Evolutionary conservation across 805 yeast genomes (phyloP).

Genomic region (Isabelozyma pseudorhagii): DNA sequence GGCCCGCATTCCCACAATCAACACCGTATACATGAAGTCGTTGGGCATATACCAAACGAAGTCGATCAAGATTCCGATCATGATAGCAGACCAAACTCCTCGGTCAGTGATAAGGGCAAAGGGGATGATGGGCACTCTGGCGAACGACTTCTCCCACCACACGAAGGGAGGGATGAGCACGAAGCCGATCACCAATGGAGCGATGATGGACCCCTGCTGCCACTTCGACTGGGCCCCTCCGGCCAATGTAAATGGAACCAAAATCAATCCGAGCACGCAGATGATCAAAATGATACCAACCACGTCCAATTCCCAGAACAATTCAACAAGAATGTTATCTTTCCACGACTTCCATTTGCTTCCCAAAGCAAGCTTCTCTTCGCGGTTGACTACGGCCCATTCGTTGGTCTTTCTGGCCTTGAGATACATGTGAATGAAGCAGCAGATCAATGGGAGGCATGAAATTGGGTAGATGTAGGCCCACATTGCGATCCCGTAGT

Average conservation of each 20-base stretch:
- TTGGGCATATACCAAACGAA: slow-evolving; percentile 68
- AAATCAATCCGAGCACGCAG: slow-evolving; percentile 57
- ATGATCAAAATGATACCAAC: slow-evolving; percentile 58
- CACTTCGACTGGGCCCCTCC: slow-evolving; percentile 59
- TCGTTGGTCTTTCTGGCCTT: slow-evolving; percentile 53
- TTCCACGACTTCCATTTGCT: slow-evolving; percentile 29
- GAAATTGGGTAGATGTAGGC: slow-evolving; percentile 70
- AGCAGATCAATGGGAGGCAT: slow-evolving; percentile 54
- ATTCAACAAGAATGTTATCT: slow-evolving; percentile 22
- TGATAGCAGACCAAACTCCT: slow-evolving; percentile 70
- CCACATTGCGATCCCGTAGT: slow-evolving; percentile 68
- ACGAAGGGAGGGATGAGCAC: slow-evolving; percentile 56
- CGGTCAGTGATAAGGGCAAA: slow-evolving; percentile 57
- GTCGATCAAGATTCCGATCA: slow-evolving; percentile 56
- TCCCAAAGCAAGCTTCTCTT: slow-evolving; percentile 25
- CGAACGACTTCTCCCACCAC: slow-evolving; percentile 55
- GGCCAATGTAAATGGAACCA: slow-evolving; percentile 74
- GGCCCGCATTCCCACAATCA: slow-evolving; percentile 62
- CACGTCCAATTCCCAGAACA: slow-evolving; percentile 64
- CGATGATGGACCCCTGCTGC: slow-evolving; percentile 61
- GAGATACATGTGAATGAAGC: slow-evolving; percentile 55
- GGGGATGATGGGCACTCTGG: slow-evolving; percentile 65
- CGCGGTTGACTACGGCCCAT: slow-evolving; percentile 39
- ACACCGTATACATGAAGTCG: slow-evolving; percentile 64
- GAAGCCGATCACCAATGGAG: slow-evolving; percentile 67